Conservation (phyloP, 345 rosid species). For the Sisymbrium irio region DNA sequence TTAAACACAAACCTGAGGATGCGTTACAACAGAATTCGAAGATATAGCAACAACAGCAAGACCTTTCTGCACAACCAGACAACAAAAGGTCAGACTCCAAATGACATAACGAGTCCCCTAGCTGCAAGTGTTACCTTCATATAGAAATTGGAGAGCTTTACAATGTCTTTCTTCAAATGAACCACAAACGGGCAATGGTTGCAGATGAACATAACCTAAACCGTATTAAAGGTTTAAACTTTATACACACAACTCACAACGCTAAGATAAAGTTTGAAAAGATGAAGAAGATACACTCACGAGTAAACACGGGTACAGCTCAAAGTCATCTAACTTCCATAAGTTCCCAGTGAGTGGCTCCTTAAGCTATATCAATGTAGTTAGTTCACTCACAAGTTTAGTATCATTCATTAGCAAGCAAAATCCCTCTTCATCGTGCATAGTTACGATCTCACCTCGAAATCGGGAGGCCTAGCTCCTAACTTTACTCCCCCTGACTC, state of each 20-base stretch:
- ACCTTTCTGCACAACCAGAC: slow-evolving; percentile 60
- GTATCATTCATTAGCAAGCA: not conserved
- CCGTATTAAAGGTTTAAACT: not conserved
- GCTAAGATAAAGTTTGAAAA: not conserved
- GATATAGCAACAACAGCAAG: slow-evolving; percentile 92
- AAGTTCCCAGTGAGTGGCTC: slow-evolving; percentile 81
- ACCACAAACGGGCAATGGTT: slow-evolving; percentile 96
- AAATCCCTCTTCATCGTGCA: not conserved
- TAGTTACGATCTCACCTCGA: slow-evolving; percentile 44
- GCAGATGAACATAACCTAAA: slow-evolving; percentile 85
- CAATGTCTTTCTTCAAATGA: slow-evolving; percentile 80
- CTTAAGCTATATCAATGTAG: slow-evolving; percentile 53
- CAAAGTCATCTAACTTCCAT: slow-evolving; percentile 82
- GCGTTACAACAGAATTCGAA: slow-evolving; percentile 72
- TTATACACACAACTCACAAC: not conserved
- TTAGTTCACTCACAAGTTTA: slow-evolving; percentile 7
- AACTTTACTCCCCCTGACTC: slow-evolving; percentile 59
- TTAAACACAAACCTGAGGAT: slow-evolving; percentile 75
- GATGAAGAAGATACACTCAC: slow-evolving; percentile 36
- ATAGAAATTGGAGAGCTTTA: slow-evolving; percentile 73
- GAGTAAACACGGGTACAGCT: slow-evolving; percentile 70
- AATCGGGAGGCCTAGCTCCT: slow-evolving; percentile 65
- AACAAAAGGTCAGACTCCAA: not conserved
- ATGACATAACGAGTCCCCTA: not conserved
- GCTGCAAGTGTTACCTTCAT: slow-evolving; percentile 50